Evolutionary conservation across 2,329 filamentous ascomycete species (phyloP).

Genomic region (Penicillium sp.): DNA sequence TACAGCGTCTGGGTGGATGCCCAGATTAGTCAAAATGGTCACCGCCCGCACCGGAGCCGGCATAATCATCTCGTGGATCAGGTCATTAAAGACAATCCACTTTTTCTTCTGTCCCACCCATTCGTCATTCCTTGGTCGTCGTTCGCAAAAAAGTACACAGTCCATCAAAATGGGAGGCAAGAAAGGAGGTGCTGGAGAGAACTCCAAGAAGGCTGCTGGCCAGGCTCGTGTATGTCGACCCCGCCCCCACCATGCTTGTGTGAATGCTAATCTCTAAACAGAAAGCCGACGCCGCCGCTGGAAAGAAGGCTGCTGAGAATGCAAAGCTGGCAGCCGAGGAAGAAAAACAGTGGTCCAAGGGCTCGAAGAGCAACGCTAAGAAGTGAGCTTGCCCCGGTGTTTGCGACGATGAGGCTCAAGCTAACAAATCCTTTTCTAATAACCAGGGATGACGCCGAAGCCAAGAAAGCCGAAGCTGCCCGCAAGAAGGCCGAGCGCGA

Average conservation of each 20-base stretch:
- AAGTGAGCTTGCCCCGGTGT: conserved; percentile 57
- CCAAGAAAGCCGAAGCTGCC: conserved; percentile 76
- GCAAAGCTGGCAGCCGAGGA: conserved; percentile 66
- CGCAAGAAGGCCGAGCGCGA: conserved; percentile 92
- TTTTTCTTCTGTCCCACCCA: conserved; percentile 8
- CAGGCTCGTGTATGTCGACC: conserved; percentile 59
- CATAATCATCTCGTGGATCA: conserved; percentile 24
- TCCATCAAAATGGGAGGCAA: conserved; percentile 68
- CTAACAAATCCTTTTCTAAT: background rate
- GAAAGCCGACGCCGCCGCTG: conserved; percentile 83
- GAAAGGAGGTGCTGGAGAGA: conserved; percentile 59
- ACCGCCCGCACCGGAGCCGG: conserved; percentile 26
- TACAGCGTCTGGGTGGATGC: background rate
- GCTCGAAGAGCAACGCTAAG: conserved; percentile 79
- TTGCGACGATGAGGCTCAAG: background rate
- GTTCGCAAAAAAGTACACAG: background rate
- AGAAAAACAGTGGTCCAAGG: conserved; percentile 76
- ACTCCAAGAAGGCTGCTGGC: conserved; percentile 83
- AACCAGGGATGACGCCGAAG: conserved; percentile 74
- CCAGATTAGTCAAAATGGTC: conserved; percentile 8
- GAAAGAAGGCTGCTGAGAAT: conserved; percentile 71
- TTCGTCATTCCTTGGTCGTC: conserved; percentile 3
- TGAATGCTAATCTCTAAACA: conserved; percentile 41
- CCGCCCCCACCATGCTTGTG: conserved; percentile 25
- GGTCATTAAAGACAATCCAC: conserved; percentile 19